Conservation (phyloP, 306 rosid species). For the Fragaria iinumae region DNA sequence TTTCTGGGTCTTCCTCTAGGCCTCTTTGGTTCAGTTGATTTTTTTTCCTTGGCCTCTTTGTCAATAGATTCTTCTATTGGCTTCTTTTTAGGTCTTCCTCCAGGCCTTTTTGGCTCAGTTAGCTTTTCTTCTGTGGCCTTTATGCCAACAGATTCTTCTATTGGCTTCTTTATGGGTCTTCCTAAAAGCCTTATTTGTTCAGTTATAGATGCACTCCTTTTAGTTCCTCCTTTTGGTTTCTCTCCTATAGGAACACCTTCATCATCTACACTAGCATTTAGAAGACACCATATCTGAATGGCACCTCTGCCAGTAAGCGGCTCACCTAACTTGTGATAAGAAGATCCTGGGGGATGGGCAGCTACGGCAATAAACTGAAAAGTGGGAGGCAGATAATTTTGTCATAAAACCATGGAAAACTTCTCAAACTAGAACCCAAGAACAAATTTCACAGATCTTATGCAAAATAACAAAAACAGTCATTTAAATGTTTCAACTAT, state of each 20-base stretch:
- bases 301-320: conserved; percentile 84
- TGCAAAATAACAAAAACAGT: not conserved
- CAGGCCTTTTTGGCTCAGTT: conserved; percentile 41
- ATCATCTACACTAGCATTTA: conserved; percentile 41
- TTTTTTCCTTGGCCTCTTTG: conserved; percentile 8
- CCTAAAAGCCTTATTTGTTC: not conserved
- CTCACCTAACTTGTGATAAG: conserved; percentile 87
- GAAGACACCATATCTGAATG: conserved; percentile 89
- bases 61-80: conserved; percentile 27
- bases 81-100: conserved; percentile 65
- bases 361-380: conserved; percentile 81
- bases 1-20: conserved; percentile 66
- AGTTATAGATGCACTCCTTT: conserved; percentile 31
- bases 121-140: too few species aligned
- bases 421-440: not conserved
- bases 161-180: too few species aligned
- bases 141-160: too few species aligned
- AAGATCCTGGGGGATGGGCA: conserved; percentile 87
- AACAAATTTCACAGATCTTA: not conserved
- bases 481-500: not conserved
- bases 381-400: not conserved
- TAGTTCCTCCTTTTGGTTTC: conserved; percentile 32
- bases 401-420: not conserved
- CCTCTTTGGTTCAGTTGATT: conserved; percentile 37
- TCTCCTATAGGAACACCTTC: conserved; percentile 26